A percentile compares a stretch with the other conserved stretches of the same genome.
Evolutionary conservation across 345 rosid species (phyloP).

Genomic region (Dipteronia sinensis): DNA sequence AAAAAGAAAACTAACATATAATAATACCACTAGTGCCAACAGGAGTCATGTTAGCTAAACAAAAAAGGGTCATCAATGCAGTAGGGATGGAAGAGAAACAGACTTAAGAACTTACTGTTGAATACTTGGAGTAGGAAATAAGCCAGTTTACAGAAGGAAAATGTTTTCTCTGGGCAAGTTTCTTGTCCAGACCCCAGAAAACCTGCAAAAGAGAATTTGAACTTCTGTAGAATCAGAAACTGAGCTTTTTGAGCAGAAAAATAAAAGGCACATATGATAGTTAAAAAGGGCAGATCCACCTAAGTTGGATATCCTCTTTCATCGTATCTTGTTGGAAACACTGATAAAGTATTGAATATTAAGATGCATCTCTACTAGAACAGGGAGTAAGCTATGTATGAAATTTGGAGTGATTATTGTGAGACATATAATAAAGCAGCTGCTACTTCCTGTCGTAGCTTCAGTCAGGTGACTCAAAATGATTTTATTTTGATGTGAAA

Average conservation of each 20-base stretch:
- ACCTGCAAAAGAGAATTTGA: conserved; percentile 56
- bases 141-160: conserved; percentile 99
- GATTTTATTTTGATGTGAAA: not conserved
- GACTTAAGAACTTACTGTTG: conserved; percentile 58
- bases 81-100: conserved; percentile 2
- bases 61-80: not conserved
- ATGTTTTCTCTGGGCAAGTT: conserved; percentile 99
- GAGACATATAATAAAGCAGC: not conserved
- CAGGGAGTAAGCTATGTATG: not conserved
- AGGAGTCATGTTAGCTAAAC: not conserved
- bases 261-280: not conserved
- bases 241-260: not conserved
- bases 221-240: not conserved
- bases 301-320: not conserved
- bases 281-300: not conserved
- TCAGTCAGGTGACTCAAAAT: too few species aligned
- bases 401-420: not conserved
- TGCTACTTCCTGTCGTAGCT: not conserved
- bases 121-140: conserved; percentile 96
- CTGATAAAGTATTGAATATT: not conserved
- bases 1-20: not conserved
- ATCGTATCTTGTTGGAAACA: not conserved
- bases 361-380: not conserved
- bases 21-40: not conserved
- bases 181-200: conserved; percentile 99